A percentile compares a stretch with the other conserved stretches of the same genome.
These are phyloP conservation scores for Larix kaempferi DNA, from an alignment of 75 land plant genomes.

Conservation along the genomic window DNA sequence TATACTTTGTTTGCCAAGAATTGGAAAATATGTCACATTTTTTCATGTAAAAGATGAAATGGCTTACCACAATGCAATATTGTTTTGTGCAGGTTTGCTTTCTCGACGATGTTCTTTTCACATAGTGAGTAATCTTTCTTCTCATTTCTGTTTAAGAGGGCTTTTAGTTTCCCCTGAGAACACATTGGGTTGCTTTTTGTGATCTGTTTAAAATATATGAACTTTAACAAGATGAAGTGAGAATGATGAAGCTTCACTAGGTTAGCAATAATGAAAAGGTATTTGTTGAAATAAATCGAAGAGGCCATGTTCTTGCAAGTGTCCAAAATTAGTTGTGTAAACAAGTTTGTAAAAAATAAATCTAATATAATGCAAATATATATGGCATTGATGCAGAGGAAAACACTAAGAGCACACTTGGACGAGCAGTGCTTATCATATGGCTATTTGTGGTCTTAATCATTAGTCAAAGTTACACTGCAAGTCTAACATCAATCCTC, in stretches of 20 bases:
- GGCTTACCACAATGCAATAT: neutral
- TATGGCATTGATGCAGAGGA: constrained; percentile 47
- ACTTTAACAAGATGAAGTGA: neutral
- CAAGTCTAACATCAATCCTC: constrained; percentile 83
- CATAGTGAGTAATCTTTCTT: constrained; percentile 61
- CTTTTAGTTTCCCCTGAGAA: constrained; percentile 6
- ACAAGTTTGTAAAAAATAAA: neutral
- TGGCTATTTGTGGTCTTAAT: constrained; percentile 95
- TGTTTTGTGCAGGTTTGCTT: constrained; percentile 73
- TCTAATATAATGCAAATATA: neutral
- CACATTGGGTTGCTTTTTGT: neutral
- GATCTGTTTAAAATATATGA: constrained; percentile 5
- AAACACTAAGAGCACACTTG: constrained; percentile 68
- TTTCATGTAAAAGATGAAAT: neutral
- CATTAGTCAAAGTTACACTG: constrained; percentile 82
- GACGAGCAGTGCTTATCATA: constrained; percentile 71
- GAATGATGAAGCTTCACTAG: neutral
- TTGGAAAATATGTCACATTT: neutral
- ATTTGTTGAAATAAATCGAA: neutral
- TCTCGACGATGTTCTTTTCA: constrained; percentile 84
- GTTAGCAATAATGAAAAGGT: neutral
- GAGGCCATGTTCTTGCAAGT: neutral
- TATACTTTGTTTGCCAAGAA: neutral
- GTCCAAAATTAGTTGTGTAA: neutral
- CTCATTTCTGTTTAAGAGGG: neutral